Conservation (phyloP, 257 asterid species). For the Przewalskia tangutica region DNA sequence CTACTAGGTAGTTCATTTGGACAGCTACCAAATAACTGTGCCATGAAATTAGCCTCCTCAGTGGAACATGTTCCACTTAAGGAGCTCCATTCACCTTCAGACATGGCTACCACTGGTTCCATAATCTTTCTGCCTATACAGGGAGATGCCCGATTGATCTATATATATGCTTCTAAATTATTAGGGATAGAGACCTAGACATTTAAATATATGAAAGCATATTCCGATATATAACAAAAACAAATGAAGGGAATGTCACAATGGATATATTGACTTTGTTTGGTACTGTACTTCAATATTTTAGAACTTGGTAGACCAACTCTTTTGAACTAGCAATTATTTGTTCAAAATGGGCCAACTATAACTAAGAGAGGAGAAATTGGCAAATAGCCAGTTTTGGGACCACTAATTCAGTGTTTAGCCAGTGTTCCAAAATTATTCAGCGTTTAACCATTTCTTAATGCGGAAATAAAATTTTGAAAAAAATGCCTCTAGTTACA, state of each 20-base stretch:
- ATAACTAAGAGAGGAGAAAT: not conserved
- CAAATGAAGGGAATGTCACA: not conserved
- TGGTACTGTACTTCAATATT: not conserved
- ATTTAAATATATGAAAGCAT: not conserved
- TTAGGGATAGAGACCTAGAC: not conserved
- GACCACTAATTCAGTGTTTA: not conserved
- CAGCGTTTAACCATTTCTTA: not conserved
- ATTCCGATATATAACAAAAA: not conserved
- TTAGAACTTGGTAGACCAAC: not conserved
- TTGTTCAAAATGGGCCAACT: not conserved
- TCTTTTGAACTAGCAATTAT: not conserved
- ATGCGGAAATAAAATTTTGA: not conserved
- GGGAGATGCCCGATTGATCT: not conserved
- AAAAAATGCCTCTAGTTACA: not conserved
- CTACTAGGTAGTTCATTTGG: conserved; percentile 23
- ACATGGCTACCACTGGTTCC: conserved; percentile 47
- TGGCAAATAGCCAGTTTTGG: not conserved
- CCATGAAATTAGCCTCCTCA: conserved; percentile 35
- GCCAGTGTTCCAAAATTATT: not conserved
- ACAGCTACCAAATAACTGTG: conserved; percentile 17
- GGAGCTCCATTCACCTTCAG: conserved; percentile 66
- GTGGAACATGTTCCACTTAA: conserved; percentile 42
- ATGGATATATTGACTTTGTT: not conserved
- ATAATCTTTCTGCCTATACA: conserved; percentile 6
- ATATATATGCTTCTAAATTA: not conserved